phyloP scores from a whole-genome alignment of 768 basidiomycete species.

The Xerocomus potaroensis region DNA sequence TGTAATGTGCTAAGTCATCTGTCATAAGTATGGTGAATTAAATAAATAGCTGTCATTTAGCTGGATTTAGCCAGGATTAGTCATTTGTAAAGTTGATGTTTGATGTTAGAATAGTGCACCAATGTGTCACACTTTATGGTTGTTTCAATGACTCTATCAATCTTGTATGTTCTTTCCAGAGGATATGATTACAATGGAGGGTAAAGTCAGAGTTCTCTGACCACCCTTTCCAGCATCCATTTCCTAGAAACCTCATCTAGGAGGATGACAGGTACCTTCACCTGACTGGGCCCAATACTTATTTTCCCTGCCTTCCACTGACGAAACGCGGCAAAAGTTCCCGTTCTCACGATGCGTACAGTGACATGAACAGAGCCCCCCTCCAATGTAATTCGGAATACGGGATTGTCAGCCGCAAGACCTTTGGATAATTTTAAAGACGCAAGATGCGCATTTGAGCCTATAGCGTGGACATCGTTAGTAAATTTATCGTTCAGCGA shows the following conservation, averaged over 20 bases:
- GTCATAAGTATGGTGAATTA: no score
- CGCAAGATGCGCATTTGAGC: not conserved
- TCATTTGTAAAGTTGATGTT: no score
- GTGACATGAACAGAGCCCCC: not conserved
- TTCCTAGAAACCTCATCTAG: not conserved
- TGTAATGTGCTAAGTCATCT: no score
- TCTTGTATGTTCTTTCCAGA: no score
- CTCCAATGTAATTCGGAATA: not conserved
- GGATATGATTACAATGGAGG: no score
- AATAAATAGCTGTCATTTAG: no score
- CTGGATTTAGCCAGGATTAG: no score
- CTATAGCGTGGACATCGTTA: not conserved
- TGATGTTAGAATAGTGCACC: no score
- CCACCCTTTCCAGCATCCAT: not conserved
- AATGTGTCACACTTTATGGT: no score
- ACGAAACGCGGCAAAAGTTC: not conserved
- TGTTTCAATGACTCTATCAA: no score
- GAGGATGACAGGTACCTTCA: not conserved
- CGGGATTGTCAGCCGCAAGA: not conserved
- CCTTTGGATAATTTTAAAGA: not conserved
- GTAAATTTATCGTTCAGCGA: not conserved
- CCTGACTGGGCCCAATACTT: not conserved
- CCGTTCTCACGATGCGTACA: not conserved
- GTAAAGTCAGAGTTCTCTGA: not conserved
- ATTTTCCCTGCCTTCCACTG: not conserved